Base-by-base conservation (phyloP, 192 early-diverging fungal genomes). In the Coemansia sp. region DNA sequence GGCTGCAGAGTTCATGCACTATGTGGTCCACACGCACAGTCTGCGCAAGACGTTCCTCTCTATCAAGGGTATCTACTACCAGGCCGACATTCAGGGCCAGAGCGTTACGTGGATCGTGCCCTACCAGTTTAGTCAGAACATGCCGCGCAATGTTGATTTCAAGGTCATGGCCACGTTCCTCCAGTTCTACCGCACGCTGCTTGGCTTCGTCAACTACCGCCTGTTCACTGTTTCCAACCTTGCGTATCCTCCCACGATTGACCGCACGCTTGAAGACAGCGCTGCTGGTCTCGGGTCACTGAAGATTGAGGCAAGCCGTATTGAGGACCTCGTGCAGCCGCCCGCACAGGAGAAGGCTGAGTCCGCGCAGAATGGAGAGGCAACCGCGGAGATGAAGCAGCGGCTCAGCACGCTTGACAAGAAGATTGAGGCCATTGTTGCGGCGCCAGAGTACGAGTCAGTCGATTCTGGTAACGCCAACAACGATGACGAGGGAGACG, bases 31-130 rank as follows among this genome's bases (percentile, higher is more conserved):
- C 52, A 84, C 90, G 43, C 85, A 89, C 56, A 82, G 87, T 63
- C 81, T 99, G 62, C 90, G 90, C 61, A 95, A 94, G 76, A 88
- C 90, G 32, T 99, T 99, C 77, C 82, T 99, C 54, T 95, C 93
- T 12, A 97, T 99, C 89, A 99, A 99, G 85, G 98, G 98, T 56
- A 97, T 99, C 77, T 99, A 99, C 83, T 99, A 98, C 82, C 95
- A 97, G 85, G 95, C 92, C n/a, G 95, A 97, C 59, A 92, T 99
- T 77, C 89, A 92, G 77, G 97, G 97, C 41, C 91, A 95, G 73
- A 88, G 86, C 57, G 84, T 99, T 39, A 96, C 91, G 39, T 99
- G 97, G 97, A 85, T 99, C 51, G 92, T 95, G 13, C 97, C 97
- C 16, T 94, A 95, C 80, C 90, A 96, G 82, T 99, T 99, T 84